Percentiles rank a stretch among this genome's conserved stretches.
Conservation (phyloP, 2,329 filamentous ascomycete species). For the Sporothrix euskadiensis region DNA sequence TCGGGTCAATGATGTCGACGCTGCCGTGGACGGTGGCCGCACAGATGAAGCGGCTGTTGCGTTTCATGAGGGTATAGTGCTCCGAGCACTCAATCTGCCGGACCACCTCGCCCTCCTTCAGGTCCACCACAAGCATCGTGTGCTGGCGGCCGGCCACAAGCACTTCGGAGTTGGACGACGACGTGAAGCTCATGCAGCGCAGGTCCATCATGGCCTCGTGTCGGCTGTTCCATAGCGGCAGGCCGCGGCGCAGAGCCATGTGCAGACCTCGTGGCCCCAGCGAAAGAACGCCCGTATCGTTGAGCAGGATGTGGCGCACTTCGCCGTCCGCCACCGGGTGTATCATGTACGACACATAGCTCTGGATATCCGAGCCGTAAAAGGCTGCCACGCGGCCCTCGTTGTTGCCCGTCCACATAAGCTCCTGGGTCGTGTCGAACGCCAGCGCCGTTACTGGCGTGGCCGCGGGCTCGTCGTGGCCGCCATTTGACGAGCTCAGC, state of each 20-base stretch:
- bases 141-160: constrained; percentile 85
- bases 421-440: constrained; percentile 86
- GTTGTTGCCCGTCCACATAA: constrained; percentile 74
- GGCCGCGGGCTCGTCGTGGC: constrained; percentile 61
- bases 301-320: constrained; percentile 86
- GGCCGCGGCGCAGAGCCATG: constrained; percentile 78
- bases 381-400: constrained; percentile 85
- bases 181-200: constrained; percentile 93
- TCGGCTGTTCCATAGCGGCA: constrained; percentile 82
- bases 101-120: constrained; percentile 70
- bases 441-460: constrained; percentile 76
- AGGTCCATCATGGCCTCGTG: constrained; percentile 74
- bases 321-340: constrained; percentile 72
- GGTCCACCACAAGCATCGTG: constrained; percentile 75
- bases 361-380: constrained; percentile 78
- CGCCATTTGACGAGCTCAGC: constrained; percentile 69
- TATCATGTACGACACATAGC: constrained; percentile 86
- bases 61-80: constrained; percentile 90
- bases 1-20: constrained; percentile 82
- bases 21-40: constrained; percentile 80
- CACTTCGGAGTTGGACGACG: constrained; percentile 78
- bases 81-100: constrained; percentile 55
- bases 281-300: constrained; percentile 86
- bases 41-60: constrained; percentile 78
- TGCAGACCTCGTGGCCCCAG: constrained; percentile 82